Evolutionary conservation across 805 yeast genomes (phyloP), one percentile per base, ranked within the genome.

Genomic region (Jamesozyma hellenica): DNA sequence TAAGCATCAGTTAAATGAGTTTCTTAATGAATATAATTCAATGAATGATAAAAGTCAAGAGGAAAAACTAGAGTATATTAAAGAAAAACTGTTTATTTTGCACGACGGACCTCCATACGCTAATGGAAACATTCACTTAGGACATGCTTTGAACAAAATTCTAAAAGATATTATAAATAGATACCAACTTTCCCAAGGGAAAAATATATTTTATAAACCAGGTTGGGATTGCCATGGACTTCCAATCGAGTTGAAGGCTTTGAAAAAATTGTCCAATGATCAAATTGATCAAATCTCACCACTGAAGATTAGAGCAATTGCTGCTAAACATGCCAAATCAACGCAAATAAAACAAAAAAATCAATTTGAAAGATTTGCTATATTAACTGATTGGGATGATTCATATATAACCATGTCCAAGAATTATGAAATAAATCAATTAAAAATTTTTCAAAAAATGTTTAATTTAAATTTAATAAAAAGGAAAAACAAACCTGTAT

Each of bases 161-260:
- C 60, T 86, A 40, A 92, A 92, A 58, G 99, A 92, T 60, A 77
- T 92, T 34, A 75, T 90, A 34, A 74, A 75, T 46, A 67, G 99
- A 38, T 79, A 66, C 49, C 77, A 85, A 52, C 63, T 88, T 19
- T 56, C 79, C 16, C 60, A 67, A 29, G 83, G 86, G 13, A 70
- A 76, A 43, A 68, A 70, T 36, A 76, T 92, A 3, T 68, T 71
- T 38, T 92, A 84, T 53, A 70, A 71, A 32, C 96, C 97, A 0
- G 99, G 99, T 0, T 92, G 98, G 97, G 99, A 92, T 58, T 92
- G 98, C 55, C 99, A 92, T 64, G 99, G 99, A 0, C 66, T 92
- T 29, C 99, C 99, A 1, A 92, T 92, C 46, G 99, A 92, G 60
- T 67, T 85, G 56, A 88, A 87, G 51, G 94, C 94, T 0, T 60